A percentile compares a stretch with the other conserved stretches of the same genome.
phyloP scores from a whole-genome alignment of 2,329 filamentous ascomycete genomes.

The Metarhizium rileyi region DNA sequence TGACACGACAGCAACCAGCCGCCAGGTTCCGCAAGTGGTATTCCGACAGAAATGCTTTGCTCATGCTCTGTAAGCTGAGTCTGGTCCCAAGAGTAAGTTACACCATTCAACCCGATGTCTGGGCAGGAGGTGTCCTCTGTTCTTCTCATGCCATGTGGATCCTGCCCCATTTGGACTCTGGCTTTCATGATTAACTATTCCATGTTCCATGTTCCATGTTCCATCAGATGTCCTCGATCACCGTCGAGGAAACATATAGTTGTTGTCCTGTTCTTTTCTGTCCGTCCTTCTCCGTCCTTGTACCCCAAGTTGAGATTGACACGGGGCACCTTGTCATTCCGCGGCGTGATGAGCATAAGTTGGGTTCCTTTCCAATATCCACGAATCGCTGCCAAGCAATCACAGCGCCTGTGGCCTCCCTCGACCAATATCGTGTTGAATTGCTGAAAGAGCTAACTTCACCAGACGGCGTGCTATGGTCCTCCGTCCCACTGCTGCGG shows the following conservation, averaged over 20 bases:
- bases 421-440: background rate
- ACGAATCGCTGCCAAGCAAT: background rate
- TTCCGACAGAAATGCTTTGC: background rate
- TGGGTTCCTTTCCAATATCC: background rate
- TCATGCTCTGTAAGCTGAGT: background rate
- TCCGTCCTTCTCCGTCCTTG: background rate
- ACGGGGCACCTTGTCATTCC: background rate
- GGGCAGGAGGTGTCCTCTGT: too few relatives aligned
- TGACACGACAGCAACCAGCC: background rate
- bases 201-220: too few relatives aligned
- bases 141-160: too few relatives aligned
- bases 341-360: background rate
- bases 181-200: too few relatives aligned
- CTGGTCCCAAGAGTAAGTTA: too few relatives aligned
- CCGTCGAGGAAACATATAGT: background rate
- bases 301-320: too few relatives aligned
- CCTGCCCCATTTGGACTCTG: too few relatives aligned
- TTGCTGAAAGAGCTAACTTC: background rate
- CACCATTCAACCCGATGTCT: too few relatives aligned
- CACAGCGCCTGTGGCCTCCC: background rate
- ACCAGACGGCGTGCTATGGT: background rate
- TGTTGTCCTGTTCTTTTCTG: background rate
- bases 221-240: background rate
- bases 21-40: background rate
- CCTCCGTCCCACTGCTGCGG: slow-evolving; percentile 2